Conservation (phyloP, 352 stramenopile genomes). For the Pythium scleroteichum region DNA sequence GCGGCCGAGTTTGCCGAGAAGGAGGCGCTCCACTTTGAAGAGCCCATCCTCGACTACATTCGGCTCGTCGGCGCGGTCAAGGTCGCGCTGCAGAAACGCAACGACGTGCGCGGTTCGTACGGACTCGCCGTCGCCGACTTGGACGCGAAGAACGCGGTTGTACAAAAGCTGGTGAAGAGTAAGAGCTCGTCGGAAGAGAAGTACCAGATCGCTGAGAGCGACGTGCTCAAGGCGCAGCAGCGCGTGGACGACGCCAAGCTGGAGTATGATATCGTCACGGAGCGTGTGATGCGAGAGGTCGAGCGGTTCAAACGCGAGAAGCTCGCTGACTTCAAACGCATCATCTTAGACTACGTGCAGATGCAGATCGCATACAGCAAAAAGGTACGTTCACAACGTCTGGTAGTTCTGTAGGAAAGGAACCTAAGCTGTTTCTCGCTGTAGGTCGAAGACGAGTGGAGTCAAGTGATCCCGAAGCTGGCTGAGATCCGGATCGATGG, state of each 20-base stretch:
- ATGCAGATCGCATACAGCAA: conserved; percentile 98
- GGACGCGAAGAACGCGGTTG: conserved; percentile 70
- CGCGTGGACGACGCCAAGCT: conserved; percentile 88
- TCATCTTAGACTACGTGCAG: conserved; percentile 96
- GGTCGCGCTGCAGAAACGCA: conserved; percentile 89
- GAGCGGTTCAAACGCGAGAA: conserved; percentile 97
- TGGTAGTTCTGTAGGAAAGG: too few relatives aligned
- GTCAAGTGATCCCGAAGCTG: conserved; percentile 73
- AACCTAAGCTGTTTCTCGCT: background rate
- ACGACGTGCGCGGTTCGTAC: conserved; percentile 92
- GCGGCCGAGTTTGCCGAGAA: conserved; percentile 92
- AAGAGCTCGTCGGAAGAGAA: conserved; percentile 82
- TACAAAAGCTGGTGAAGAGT: conserved; percentile 67
- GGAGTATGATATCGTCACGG: conserved; percentile 93
- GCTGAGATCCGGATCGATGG: conserved; percentile 70
- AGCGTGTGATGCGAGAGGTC: conserved; percentile 96
- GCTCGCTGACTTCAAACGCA: conserved; percentile 93
- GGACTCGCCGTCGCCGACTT: conserved; percentile 84
- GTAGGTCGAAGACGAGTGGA: conserved; percentile 78
- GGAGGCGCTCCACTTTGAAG: conserved; percentile 93
- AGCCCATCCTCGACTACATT: conserved; percentile 96
- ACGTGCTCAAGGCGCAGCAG: conserved; percentile 81
- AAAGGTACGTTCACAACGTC: conserved; percentile 41
- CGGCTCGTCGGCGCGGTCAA: conserved; percentile 96
- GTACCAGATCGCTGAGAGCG: conserved; percentile 82